Evolutionary conservation across 1,139 yeast species (phyloP).

Genomic region (Kazachstania sp.): DNA sequence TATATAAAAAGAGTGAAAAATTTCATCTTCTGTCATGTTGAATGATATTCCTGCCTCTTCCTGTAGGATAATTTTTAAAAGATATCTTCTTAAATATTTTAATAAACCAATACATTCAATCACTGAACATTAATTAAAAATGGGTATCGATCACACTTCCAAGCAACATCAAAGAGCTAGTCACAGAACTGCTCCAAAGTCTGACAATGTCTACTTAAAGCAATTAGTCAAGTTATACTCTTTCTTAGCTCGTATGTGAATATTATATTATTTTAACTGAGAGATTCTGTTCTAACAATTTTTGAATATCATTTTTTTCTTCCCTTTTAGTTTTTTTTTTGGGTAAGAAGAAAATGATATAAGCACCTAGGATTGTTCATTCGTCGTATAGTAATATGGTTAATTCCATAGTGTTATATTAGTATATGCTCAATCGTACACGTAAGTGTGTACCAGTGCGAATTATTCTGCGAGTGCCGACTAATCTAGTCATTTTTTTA

Average conservation of each 20-base stretch:
- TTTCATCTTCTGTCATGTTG: not conserved
- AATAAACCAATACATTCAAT: not conserved
- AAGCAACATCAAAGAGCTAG: slow-evolving; percentile 94
- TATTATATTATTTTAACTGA: not conserved
- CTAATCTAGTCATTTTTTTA: not conserved
- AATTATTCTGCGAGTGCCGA: slow-evolving; percentile 9
- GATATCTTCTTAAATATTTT: no score
- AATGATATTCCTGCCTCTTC: not conserved
- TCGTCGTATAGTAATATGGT: not conserved
- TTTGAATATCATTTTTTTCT: not conserved
- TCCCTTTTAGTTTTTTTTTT: not conserved
- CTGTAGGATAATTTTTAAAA: no score
- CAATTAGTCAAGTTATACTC: slow-evolving; percentile 96
- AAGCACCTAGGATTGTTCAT: no score
- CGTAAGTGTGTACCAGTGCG: no score
- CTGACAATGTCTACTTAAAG: slow-evolving; percentile 97
- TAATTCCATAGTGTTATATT: not conserved
- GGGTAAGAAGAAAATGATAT: not conserved
- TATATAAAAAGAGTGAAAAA: not conserved
- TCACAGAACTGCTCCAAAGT: slow-evolving; percentile 99
- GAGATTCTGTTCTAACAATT: slow-evolving; percentile 7
- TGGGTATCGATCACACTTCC: slow-evolving; percentile 98
- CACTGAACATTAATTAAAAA: slow-evolving; percentile 25
- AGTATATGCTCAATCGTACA: no score
- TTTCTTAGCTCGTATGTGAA: slow-evolving; percentile 94